These are phyloP conservation scores for Colletotrichum lini DNA, from an alignment of 2,329 filamentous ascomycete genomes.

Conservation along the genomic window DNA sequence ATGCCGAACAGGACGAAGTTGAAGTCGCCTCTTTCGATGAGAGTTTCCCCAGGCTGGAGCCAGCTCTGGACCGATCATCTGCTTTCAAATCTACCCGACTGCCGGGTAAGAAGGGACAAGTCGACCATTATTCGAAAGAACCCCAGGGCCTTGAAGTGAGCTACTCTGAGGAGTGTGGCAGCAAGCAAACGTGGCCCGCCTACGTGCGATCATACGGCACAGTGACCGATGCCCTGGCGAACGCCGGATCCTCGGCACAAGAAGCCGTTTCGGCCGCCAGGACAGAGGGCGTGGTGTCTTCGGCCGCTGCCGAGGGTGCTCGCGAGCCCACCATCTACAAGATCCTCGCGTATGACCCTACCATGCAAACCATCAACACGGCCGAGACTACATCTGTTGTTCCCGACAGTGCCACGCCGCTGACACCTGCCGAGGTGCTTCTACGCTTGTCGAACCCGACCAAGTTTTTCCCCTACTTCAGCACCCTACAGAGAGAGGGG, in stretches of 20 bases:
- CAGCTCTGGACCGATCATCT: slow-evolving; percentile 49
- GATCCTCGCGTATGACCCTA: slow-evolving; percentile 76
- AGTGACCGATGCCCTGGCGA: slow-evolving; percentile 25
- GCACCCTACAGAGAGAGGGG: slow-evolving; percentile 70
- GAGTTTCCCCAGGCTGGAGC: slow-evolving; percentile 55
- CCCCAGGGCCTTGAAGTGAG: slow-evolving; percentile 65
- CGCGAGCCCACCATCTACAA: slow-evolving; percentile 65
- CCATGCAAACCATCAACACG: slow-evolving; percentile 68
- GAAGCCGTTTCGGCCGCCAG: slow-evolving; percentile 5
- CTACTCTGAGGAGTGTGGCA: slow-evolving; percentile 60
- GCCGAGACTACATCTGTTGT: slow-evolving; percentile 73
- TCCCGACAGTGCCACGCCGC: slow-evolving; percentile 61
- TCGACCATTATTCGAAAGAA: slow-evolving; percentile 59
- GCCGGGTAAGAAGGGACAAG: slow-evolving; percentile 43
- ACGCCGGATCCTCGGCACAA: slow-evolving; percentile 6
- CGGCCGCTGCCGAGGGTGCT: slow-evolving; percentile 20
- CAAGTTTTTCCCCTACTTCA: slow-evolving; percentile 76
- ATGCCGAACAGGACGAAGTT: slow-evolving; percentile 47
- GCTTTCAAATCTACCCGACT: slow-evolving; percentile 19
- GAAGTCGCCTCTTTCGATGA: slow-evolving; percentile 58
- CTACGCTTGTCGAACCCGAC: slow-evolving; percentile 73
- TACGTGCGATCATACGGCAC: slow-evolving; percentile 54
- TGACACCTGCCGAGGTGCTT: slow-evolving; percentile 73
- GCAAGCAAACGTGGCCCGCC: slow-evolving; percentile 51
- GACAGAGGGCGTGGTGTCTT: not conserved